phyloP scores from a whole-genome alignment of 306 rosid species.

The Citrullus colocynthis region DNA sequence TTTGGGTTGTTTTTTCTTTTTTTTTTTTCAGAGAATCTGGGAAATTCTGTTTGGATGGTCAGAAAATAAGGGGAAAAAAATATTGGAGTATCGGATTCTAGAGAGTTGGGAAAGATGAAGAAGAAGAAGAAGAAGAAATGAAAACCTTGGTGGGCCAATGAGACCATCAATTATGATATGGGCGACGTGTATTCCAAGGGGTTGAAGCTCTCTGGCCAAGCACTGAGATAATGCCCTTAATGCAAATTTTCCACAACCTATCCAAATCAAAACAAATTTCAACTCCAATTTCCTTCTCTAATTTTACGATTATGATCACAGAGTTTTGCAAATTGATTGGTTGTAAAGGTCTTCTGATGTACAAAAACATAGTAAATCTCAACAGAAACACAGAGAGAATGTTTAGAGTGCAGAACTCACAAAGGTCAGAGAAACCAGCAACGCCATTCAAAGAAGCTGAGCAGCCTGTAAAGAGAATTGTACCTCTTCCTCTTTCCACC shows the following conservation, averaged over 20 bases:
- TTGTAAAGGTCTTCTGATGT: too few relatives aligned
- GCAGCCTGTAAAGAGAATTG: constrained; percentile 83
- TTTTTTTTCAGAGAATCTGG: background rate
- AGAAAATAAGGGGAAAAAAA: background rate
- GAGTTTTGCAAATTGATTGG: background rate
- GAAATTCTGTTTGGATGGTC: background rate
- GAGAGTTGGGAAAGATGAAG: background rate
- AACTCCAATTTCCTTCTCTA: too few relatives aligned
- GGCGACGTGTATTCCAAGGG: constrained; percentile 79
- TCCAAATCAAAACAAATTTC: background rate
- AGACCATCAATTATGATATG: constrained; percentile 82
- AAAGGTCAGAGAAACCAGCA: constrained; percentile 65
- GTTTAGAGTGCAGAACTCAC: constrained; percentile 19
- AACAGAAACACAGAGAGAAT: too few relatives aligned
- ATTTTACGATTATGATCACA: too few relatives aligned
- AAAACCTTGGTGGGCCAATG: constrained; percentile 66
- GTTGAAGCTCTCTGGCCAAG: constrained; percentile 77
- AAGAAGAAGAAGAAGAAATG: background rate
- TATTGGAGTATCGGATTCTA: background rate
- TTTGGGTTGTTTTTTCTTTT: too few relatives aligned
- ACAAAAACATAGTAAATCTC: background rate
- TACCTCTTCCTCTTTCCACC: constrained; percentile 90
- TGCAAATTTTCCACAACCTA: constrained; percentile 97
- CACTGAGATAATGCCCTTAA: constrained; percentile 83
- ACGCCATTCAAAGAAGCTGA: constrained; percentile 72